These are phyloP conservation scores for Galeopsis tetrahit DNA, from an alignment of 257 asterid species.

Conservation along the genomic window DNA sequence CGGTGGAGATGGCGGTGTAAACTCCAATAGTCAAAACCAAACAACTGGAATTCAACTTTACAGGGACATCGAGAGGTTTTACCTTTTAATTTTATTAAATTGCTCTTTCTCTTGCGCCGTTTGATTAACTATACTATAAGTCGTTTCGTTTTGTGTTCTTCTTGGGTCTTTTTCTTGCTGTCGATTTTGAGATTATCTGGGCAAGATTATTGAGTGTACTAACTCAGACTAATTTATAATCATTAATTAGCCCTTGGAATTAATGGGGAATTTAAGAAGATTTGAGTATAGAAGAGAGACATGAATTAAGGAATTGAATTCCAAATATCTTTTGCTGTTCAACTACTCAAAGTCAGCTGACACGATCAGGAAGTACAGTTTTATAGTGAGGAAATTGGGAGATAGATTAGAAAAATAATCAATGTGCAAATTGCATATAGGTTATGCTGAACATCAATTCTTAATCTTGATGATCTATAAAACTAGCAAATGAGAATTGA, in stretches of 20 bases:
- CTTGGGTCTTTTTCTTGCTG: conserved; percentile 1
- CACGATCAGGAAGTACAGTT: background rate
- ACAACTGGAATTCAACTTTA: conserved; percentile 74
- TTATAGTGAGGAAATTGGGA: background rate
- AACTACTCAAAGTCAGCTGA: background rate
- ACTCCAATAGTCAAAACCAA: conserved; percentile 38
- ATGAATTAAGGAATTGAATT: background rate
- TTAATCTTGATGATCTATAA: background rate
- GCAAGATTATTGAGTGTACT: background rate
- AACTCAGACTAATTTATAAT: background rate
- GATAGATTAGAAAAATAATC: background rate
- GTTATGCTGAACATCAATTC: background rate
- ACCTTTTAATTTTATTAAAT: conserved; percentile 1
- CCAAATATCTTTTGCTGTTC: background rate
- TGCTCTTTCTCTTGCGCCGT: background rate
- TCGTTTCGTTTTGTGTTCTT: background rate
- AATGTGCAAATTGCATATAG: background rate
- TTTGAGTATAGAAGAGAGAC: conserved; percentile 2
- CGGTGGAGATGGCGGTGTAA: conserved; percentile 33
- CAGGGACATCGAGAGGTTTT: conserved; percentile 82
- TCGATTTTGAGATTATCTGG: background rate
- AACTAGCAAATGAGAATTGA: conserved; percentile 1
- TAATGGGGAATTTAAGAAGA: background rate
- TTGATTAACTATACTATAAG: conserved; percentile 15
- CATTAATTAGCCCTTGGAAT: background rate